Base-by-base conservation (phyloP, 768 basidiomycete species). In the Amanita pseudoporphyria region DNA sequence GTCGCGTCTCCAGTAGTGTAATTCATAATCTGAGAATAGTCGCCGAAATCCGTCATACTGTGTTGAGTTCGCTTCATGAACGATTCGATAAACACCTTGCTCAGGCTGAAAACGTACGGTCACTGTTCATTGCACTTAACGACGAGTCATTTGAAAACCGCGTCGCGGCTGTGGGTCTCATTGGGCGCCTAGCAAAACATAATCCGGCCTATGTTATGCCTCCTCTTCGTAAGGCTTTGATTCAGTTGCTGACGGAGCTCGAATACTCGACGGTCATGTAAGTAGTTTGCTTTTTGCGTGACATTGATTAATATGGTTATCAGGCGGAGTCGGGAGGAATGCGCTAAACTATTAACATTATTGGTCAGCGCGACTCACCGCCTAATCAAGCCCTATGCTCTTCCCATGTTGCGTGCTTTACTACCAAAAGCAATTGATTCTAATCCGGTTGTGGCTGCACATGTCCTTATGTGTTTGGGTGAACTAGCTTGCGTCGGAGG, bases 131-230 rank as follows among this genome's bases (percentile, higher is more conserved):
- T 55, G 96, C 94, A 0, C 74, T 99, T 41, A 98, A 98, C 60
- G 96, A 99, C 59, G 96, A 98, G 61, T 84, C 87, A 6, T 97
- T 94, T 65, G 85, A 87, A 43, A 96, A 96, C 61, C 82, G 96
- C 18, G 81, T 91, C 22, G 81, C 84, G n/a, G 94, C 94, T 2
- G 89, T 98, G 46, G 68, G 69, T 18, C 75, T 98, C 54, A 97
- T 99, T 52, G 96, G 96, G 1, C 82, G 96, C 22, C 77, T 99
- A 21, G 90, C 94, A 3, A 81, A 82, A 57, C 89, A 95, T 65
- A 99, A 99, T 60, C 96, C 96, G 0, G 96, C 96, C 13, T 96
- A 97, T 69, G 93, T 99, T 16, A 97, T 99, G 87, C 95, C 96
- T 7, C 92, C 91, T 3, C 71, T 99, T 19, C 79, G 96, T 41